These are phyloP conservation scores for Plantago major DNA, from an alignment of 257 asterid genomes.

Conservation along the genomic window DNA sequence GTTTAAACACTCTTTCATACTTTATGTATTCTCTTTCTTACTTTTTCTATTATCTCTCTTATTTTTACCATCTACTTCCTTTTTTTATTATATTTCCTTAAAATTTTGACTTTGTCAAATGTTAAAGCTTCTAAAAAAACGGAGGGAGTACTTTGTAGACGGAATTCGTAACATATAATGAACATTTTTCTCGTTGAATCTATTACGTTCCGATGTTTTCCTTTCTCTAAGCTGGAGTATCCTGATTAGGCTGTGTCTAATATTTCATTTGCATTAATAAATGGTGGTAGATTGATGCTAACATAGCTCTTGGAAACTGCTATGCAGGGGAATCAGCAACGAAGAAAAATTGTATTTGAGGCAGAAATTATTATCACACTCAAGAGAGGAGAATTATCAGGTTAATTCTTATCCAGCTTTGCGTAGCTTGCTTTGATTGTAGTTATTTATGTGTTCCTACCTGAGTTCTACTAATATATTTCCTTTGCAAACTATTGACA, in stretches of 20 bases:
- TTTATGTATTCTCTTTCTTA: too few species aligned
- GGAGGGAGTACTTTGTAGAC: too few species aligned
- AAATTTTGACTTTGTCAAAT: too few species aligned
- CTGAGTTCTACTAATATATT: conserved; percentile 6
- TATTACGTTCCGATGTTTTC: too few species aligned
- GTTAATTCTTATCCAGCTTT: conserved; percentile 28
- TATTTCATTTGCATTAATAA: too few species aligned
- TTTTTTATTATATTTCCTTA: too few species aligned
- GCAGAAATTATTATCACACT: conserved; percentile 73
- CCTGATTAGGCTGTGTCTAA: too few species aligned
- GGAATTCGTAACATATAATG: neutral
- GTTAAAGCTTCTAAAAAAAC: too few species aligned
- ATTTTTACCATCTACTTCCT: too few species aligned
- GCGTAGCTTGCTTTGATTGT: conserved; percentile 13
- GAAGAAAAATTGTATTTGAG: conserved; percentile 89
- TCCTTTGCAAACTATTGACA: conserved; percentile 3
- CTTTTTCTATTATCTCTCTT: too few species aligned
- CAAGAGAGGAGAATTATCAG: conserved; percentile 90
- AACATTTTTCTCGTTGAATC: neutral
- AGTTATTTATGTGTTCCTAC: conserved; percentile 16
- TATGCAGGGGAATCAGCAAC: conserved; percentile 70
- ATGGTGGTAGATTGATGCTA: neutral
- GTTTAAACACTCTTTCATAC: too few species aligned
- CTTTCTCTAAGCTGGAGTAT: too few species aligned
- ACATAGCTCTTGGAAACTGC: conserved; percentile 23